Evolutionary conservation across 805 yeast genomes (phyloP).

Genomic region (Tetrapisispora taiwanensis): DNA sequence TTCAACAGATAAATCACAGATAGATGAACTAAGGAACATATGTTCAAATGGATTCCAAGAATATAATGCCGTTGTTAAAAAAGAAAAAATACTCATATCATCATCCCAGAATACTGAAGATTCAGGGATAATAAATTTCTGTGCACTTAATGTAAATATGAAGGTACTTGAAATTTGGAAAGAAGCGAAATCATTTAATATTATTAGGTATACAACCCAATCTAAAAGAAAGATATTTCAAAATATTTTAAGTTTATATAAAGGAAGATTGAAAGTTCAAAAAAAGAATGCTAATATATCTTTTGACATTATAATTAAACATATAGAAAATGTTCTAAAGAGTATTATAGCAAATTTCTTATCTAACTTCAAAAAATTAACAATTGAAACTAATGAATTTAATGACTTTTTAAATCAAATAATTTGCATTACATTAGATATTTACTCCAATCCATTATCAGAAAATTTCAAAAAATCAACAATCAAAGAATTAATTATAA

Average conservation of each 20-base stretch:
- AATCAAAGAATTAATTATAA: background rate
- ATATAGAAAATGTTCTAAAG: constrained; percentile 3
- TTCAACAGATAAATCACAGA: constrained; percentile 33
- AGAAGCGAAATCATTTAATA: constrained; percentile 13
- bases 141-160: constrained; percentile 34
- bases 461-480: background rate
- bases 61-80: constrained; percentile 35
- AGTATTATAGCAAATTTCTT: constrained; percentile 4
- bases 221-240: constrained; percentile 17
- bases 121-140: constrained; percentile 27
- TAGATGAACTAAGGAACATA: constrained; percentile 23
- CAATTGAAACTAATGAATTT: background rate
- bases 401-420: background rate
- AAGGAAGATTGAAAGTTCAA: constrained; percentile 21
- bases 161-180: constrained; percentile 31
- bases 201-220: constrained; percentile 6
- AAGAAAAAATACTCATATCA: constrained; percentile 31
- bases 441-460: background rate
- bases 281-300: background rate
- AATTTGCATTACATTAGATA: background rate
- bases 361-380: constrained; percentile 2
- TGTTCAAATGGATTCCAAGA: constrained; percentile 33
- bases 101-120: constrained; percentile 7
- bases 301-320: constrained; percentile 1
- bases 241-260: constrained; percentile 20